phyloP scores from a whole-genome alignment of 2,329 filamentous ascomycete genomes.

The Apiospora aurea region DNA sequence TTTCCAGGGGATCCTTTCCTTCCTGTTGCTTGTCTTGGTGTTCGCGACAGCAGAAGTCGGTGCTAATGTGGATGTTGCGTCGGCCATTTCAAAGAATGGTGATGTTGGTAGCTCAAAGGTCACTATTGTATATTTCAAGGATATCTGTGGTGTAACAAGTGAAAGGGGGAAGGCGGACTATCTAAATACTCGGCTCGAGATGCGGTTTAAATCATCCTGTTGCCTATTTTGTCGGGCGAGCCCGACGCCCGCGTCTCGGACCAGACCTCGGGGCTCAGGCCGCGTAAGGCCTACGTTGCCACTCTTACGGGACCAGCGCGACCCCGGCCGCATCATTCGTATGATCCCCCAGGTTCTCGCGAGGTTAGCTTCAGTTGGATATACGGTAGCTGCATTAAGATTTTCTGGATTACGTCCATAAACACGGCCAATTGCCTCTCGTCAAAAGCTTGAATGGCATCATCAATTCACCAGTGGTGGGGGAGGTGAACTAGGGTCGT shows the following conservation, averaged over 20 bases:
- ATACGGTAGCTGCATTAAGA: background rate
- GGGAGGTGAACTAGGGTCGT: no score
- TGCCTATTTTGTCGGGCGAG: background rate
- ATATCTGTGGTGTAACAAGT: no score
- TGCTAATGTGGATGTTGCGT: background rate
- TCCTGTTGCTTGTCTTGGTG: background rate
- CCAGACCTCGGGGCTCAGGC: background rate
- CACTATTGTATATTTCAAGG: no score
- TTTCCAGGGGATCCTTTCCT: background rate
- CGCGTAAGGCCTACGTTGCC: background rate
- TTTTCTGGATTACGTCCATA: no score
- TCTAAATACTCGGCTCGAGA: background rate
- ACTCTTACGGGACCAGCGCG: background rate
- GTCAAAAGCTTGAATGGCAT: background rate
- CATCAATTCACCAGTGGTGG: background rate
- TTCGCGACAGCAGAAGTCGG: background rate
- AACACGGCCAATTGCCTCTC: no score
- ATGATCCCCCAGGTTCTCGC: background rate
- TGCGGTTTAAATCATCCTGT: background rate
- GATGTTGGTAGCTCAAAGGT: background rate
- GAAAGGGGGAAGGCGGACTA: background rate
- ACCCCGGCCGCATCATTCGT: background rate
- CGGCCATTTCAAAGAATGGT: background rate
- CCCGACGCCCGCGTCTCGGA: background rate
- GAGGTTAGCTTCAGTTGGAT: background rate